Evolutionary conservation across 1,284 basidiomycete genomes (phyloP).

Genomic region (Singerocomus rubriflavus): DNA sequence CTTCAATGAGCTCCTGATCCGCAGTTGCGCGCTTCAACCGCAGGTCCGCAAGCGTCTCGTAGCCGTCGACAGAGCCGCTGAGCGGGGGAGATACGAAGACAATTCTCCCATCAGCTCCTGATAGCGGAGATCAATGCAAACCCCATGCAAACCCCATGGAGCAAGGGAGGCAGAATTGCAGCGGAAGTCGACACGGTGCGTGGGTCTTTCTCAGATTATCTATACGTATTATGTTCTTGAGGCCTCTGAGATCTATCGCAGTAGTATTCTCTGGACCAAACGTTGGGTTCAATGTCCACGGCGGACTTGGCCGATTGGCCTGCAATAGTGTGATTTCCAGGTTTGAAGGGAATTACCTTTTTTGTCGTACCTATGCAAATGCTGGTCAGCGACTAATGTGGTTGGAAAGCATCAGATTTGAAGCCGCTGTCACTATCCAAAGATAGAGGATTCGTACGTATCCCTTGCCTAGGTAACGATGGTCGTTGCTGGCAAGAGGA

Average conservation of each 20-base stretch:
- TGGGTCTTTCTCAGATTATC: conserved; percentile 7
- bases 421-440: conserved; percentile 5
- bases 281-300: conserved; percentile 7
- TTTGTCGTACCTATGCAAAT: neutral
- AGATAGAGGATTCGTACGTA: conserved; percentile 8
- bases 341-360: neutral
- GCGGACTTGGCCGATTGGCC: conserved; percentile 4
- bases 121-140: neutral
- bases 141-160: neutral
- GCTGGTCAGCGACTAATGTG: neutral
- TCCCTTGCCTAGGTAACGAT: neutral
- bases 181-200: neutral
- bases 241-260: neutral
- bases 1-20: neutral
- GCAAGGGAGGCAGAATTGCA: neutral
- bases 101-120: conserved; percentile 1
- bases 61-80: neutral
- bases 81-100: neutral
- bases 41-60: neutral
- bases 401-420: neutral
- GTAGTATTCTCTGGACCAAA: conserved; percentile 1
- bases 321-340: neutral
- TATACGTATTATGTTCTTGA: neutral
- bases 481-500: neutral
- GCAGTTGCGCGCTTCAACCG: neutral